phyloP scores from a whole-genome alignment of 2,329 filamentous ascomycete genomes.

The Aureobasidium namibiae region DNA sequence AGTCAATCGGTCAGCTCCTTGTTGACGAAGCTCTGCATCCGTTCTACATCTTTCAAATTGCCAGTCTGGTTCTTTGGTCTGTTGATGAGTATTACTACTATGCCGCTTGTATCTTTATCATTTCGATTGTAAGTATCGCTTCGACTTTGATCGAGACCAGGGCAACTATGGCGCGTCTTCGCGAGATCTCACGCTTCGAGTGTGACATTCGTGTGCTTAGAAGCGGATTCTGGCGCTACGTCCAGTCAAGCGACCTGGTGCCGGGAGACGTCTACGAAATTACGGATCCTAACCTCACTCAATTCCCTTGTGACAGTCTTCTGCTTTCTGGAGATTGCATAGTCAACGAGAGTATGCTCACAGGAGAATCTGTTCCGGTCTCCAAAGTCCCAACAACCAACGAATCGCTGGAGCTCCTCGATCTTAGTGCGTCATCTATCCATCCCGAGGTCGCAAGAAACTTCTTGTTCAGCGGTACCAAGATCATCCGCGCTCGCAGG shows the following conservation, averaged over 20 bases:
- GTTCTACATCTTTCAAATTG: constrained; percentile 97
- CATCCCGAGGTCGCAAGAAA: constrained; percentile 77
- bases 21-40: constrained; percentile 95
- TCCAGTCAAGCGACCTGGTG: constrained; percentile 79
- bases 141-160: constrained; percentile 86
- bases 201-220: constrained; percentile 90
- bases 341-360: constrained; percentile 98
- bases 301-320: constrained; percentile 88
- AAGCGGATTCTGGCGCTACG: constrained; percentile 90
- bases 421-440: constrained; percentile 73
- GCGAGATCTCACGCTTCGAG: constrained; percentile 89
- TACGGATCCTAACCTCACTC: constrained; percentile 79
- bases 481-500: constrained; percentile 80
- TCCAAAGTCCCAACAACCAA: constrained; percentile 82
- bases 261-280: constrained; percentile 96
- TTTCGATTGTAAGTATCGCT: constrained; percentile 85
- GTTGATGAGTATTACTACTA: constrained; percentile 98
- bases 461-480: constrained; percentile 91
- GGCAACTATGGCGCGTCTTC: constrained; percentile 81
- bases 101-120: constrained; percentile 85
- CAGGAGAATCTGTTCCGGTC: constrained; percentile 91
- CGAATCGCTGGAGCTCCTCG: constrained; percentile 65
- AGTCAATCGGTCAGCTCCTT: constrained; percentile 71
- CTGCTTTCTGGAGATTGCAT: constrained; percentile 92
- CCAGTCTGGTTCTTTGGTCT: constrained; percentile 89